These are phyloP conservation scores for Magnolia sinica DNA, from an alignment of 164 flowering plant species.

Conservation along the genomic window DNA sequence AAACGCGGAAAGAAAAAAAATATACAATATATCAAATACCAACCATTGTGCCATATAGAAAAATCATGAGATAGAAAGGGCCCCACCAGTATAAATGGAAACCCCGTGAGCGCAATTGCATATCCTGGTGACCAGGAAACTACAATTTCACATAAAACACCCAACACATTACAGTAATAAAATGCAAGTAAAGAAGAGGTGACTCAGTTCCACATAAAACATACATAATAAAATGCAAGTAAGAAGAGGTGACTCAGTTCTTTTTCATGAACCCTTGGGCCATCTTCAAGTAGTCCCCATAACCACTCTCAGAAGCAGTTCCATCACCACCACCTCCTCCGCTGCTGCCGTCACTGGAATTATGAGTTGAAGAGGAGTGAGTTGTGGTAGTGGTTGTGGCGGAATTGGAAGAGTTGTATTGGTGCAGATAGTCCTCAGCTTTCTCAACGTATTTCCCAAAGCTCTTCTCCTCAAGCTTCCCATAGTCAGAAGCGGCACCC, in stretches of 20 bases:
- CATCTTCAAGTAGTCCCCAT: constrained; percentile 46
- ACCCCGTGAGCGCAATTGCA: no score
- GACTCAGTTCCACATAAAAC: no score
- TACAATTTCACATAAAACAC: no score
- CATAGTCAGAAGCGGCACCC: constrained; percentile 42
- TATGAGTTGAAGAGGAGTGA: background rate
- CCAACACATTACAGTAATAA: no score
- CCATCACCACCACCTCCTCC: background rate
- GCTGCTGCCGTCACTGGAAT: background rate
- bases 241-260: background rate
- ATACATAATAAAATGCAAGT: no score
- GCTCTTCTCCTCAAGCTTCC: constrained; percentile 35
- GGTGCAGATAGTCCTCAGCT: constrained; percentile 50
- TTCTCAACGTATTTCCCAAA: constrained; percentile 38
- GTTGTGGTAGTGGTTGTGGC: background rate
- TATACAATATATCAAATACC: no score
- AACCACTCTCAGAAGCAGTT: constrained; percentile 26
- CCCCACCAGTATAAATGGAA: no score
- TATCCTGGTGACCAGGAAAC: no score
- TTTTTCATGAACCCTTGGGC: constrained; percentile 48
- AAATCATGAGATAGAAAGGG: no score
- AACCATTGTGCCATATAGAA: no score
- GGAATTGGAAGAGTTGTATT: constrained; percentile 22
- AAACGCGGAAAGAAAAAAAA: no score
- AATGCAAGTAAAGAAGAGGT: no score